Conservation (phyloP, 2,329 filamentous ascomycete genomes). For the Penicillium janthinellum region DNA sequence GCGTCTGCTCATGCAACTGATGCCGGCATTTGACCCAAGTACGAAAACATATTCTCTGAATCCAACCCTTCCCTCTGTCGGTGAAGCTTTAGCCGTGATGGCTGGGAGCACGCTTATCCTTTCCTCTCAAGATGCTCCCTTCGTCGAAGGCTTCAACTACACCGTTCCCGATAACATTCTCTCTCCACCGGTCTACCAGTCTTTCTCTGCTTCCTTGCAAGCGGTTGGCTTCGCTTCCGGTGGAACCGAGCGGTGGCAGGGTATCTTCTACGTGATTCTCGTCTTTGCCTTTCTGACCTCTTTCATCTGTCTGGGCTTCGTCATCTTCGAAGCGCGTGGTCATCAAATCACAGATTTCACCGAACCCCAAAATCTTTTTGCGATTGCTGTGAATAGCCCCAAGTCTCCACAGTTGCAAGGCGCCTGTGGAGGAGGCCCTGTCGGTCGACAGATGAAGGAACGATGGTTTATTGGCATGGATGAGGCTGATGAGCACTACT, state of each 20-base stretch:
- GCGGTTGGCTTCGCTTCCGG: constrained; percentile 72
- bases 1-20: constrained; percentile 60
- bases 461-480: constrained; percentile 50
- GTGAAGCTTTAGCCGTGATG: constrained; percentile 72
- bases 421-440: constrained; percentile 59
- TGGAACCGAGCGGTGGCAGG: constrained; percentile 62
- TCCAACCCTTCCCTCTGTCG: constrained; percentile 63
- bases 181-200: constrained; percentile 52
- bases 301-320: constrained; percentile 64
- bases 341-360: constrained; percentile 76
- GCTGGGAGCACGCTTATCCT: constrained; percentile 67
- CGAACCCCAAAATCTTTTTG: constrained; percentile 74
- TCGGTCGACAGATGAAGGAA: constrained; percentile 51
- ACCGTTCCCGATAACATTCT: constrained; percentile 39
- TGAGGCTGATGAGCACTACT: constrained; percentile 56
- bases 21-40: constrained; percentile 42
- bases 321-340: constrained; percentile 55
- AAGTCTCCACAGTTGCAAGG: constrained; percentile 55
- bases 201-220: constrained; percentile 65
- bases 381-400: constrained; percentile 68
- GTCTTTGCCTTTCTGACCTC: constrained; percentile 68
- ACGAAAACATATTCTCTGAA: constrained; percentile 45
- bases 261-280: constrained; percentile 68
- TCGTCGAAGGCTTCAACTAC: constrained; percentile 60
- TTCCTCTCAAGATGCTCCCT: constrained; percentile 61